phyloP scores from a whole-genome alignment of 2,329 filamentous ascomycete species.

The Leptodontidium sp. region DNA sequence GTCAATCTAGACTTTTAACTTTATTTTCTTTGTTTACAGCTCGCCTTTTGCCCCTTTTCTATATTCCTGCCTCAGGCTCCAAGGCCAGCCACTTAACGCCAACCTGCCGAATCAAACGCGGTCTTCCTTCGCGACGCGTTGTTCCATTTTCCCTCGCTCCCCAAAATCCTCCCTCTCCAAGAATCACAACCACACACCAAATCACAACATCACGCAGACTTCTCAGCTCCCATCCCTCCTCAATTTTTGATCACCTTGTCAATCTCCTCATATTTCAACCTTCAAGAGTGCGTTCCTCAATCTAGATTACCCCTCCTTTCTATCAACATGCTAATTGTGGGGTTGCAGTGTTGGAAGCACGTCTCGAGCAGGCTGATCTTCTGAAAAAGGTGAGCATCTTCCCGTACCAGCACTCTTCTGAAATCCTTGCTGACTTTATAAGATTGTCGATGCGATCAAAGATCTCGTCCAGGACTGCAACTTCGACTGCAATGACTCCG shows the following conservation, averaged over 20 bases:
- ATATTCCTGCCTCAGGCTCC: background rate
- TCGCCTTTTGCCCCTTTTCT: background rate
- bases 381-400: conserved; percentile 82
- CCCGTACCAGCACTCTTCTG: background rate
- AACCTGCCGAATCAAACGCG: conserved; percentile 13
- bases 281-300: conserved; percentile 19
- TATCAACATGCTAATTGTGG: conserved; percentile 18
- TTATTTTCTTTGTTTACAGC: background rate
- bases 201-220: conserved; percentile 6
- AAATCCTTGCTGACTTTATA: conserved; percentile 38
- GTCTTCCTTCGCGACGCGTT: background rate
- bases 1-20: background rate
- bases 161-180: background rate
- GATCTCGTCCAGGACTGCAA: conserved; percentile 99
- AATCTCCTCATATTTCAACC: background rate
- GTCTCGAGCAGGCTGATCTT: conserved; percentile 90
- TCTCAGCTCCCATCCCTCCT: background rate
- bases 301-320: background rate
- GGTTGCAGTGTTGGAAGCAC: conserved; percentile 84
- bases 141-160: background rate
- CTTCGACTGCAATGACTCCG: conserved; percentile 99
- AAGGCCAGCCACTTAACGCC: conserved; percentile 8
- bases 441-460: conserved; percentile 99
- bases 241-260: background rate
- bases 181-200: background rate